Evolutionary conservation across 441 rosid species (phyloP).

Genomic region (Gossypium trilobum): DNA sequence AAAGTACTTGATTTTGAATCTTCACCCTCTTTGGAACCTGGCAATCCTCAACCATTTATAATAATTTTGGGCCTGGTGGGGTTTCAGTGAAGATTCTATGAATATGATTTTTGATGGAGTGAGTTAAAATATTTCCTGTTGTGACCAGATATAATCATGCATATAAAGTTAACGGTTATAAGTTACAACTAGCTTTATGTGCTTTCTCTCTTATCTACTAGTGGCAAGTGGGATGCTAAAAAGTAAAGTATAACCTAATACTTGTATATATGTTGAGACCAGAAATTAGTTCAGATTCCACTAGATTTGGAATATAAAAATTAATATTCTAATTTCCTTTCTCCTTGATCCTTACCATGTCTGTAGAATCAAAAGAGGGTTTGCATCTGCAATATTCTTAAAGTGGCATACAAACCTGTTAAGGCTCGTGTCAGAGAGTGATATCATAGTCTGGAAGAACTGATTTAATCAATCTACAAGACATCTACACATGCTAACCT

Average conservation of each 20-base stretch:
- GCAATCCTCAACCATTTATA: background rate
- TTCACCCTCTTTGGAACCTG: background rate
- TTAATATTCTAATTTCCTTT: background rate
- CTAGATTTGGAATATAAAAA: background rate
- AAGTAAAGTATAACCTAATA: background rate
- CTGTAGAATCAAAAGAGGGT: background rate
- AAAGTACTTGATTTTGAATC: background rate
- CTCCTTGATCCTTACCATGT: background rate
- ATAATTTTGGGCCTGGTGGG: background rate
- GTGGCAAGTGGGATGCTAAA: background rate
- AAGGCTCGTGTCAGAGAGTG: background rate
- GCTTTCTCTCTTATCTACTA: constrained; percentile 1
- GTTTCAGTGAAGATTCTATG: background rate
- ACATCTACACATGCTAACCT: background rate
- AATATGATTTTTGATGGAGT: background rate
- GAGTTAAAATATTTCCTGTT: background rate
- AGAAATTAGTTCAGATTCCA: background rate
- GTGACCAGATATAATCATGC: background rate
- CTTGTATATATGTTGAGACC: background rate
- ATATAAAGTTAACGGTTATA: background rate
- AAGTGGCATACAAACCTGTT: background rate
- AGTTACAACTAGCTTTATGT: background rate
- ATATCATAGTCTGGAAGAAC: background rate
- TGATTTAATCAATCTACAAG: constrained; percentile 1
- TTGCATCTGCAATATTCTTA: background rate